phyloP scores from a whole-genome alignment of 2,329 filamentous ascomycete species.

The Fusarium illudens region DNA sequence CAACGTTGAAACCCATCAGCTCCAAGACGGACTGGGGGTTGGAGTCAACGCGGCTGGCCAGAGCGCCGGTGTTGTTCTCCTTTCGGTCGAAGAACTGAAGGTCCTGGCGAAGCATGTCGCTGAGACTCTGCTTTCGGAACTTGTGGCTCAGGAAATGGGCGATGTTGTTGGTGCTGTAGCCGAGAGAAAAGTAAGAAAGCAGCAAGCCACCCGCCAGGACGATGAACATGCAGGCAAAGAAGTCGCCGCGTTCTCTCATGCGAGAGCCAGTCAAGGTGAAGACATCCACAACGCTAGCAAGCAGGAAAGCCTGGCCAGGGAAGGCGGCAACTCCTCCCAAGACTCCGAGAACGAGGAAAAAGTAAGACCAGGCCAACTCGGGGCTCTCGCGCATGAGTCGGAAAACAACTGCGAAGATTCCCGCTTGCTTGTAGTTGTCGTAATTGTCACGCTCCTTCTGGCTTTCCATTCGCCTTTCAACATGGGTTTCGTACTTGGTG shows the following conservation, averaged over 20 bases:
- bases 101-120: slow-evolving; percentile 51
- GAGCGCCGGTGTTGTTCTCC: slow-evolving; percentile 51
- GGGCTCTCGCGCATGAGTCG: slow-evolving; percentile 51
- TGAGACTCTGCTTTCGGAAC: slow-evolving; percentile 39
- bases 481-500: slow-evolving; percentile 44
- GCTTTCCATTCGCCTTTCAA: slow-evolving; percentile 44
- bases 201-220: slow-evolving; percentile 57
- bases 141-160: slow-evolving; percentile 43
- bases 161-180: slow-evolving; percentile 47
- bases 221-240: slow-evolving; percentile 65
- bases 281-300: slow-evolving; percentile 53
- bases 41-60: slow-evolving; percentile 48
- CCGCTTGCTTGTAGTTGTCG: slow-evolving; percentile 45
- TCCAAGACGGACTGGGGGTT: slow-evolving; percentile 52
- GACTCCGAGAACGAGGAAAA: slow-evolving; percentile 45
- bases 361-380: slow-evolving; percentile 48
- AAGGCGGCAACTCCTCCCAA: slow-evolving; percentile 48
- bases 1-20: slow-evolving; percentile 54
- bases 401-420: slow-evolving; percentile 43
- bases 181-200: slow-evolving; percentile 53
- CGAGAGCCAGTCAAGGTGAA: slow-evolving; percentile 48
- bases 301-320: slow-evolving; percentile 55
- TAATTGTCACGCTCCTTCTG: slow-evolving; percentile 51
- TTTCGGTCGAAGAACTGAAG: slow-evolving; percentile 53
- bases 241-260: slow-evolving; percentile 55